These are phyloP conservation scores for Aspergillus nanangensis DNA, from an alignment of 495 filamentous ascomycete species.

Conservation along the genomic window DNA sequence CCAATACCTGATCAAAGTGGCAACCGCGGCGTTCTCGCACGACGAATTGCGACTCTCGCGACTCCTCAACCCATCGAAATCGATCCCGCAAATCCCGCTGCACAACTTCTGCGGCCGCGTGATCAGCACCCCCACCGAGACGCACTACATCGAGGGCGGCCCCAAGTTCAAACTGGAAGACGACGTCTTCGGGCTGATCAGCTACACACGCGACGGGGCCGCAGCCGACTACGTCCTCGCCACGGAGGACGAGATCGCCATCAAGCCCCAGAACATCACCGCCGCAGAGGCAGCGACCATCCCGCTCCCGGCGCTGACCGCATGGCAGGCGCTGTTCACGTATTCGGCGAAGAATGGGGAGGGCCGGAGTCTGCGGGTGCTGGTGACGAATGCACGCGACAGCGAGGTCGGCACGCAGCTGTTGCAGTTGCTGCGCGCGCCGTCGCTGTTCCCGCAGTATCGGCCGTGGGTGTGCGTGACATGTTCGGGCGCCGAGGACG, in stretches of 20 bases:
- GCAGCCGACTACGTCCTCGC: conserved; percentile 49
- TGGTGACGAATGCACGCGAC: conserved; percentile 34
- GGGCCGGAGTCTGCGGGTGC: conserved; percentile 16
- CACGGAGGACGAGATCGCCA: conserved; percentile 44
- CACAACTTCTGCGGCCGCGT: conserved; percentile 54
- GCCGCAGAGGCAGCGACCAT: conserved; percentile 48
- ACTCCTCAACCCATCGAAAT: conserved; percentile 37
- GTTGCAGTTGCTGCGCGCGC: conserved; percentile 32
- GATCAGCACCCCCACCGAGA: conserved; percentile 40
- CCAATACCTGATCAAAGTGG: conserved; percentile 58
- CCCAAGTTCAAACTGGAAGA: conserved; percentile 45
- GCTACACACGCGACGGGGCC: conserved; percentile 43
- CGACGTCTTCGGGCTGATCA: conserved; percentile 49
- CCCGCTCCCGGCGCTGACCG: conserved; percentile 50
- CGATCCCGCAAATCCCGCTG: conserved; percentile 47
- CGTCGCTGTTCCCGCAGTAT: conserved; percentile 25
- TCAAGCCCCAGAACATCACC: conserved; percentile 41
- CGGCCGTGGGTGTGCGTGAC: conserved; percentile 41
- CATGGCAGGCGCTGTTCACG: conserved; percentile 56
- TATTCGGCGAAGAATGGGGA: too few species aligned
- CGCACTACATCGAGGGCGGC: conserved; percentile 28
- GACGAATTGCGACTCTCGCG: conserved; percentile 48
- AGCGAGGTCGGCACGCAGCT: conserved; percentile 36
- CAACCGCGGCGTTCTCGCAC: conserved; percentile 51
- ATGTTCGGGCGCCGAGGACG: conserved; percentile 21